phyloP scores from a whole-genome alignment of 2,329 filamentous ascomycete species.

The Verticillium nonalfalfae region DNA sequence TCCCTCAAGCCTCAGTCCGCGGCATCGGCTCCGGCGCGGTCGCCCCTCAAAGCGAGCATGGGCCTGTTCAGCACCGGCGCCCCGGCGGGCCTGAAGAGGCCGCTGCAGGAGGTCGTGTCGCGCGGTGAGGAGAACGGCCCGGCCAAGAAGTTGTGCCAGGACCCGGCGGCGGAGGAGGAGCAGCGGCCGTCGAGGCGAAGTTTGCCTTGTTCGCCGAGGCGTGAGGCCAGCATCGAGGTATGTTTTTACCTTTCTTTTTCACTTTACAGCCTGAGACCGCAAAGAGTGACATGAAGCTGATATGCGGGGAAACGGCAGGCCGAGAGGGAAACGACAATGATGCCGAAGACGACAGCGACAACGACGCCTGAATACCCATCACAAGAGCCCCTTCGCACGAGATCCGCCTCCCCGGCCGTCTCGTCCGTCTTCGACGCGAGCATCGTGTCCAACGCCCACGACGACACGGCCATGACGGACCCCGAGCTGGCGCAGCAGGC shows the following conservation, averaged over 20 bases:
- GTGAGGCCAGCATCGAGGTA: not conserved
- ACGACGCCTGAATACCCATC: not conserved
- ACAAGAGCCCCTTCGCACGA: not conserved
- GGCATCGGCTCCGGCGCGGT: not conserved
- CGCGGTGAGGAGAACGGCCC: constrained; percentile 10
- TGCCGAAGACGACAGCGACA: not conserved
- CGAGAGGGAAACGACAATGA: constrained; percentile 1
- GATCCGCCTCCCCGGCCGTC: constrained; percentile 24
- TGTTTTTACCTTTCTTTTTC: not conserved
- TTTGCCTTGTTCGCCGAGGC: not conserved
- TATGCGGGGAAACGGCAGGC: not conserved
- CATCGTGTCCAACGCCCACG: constrained; percentile 28
- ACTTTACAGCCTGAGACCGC: no score
- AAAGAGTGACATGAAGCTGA: not conserved
- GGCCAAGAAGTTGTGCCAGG: constrained; percentile 15
- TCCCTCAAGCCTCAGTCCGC: not conserved
- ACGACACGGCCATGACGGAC: constrained; percentile 41
- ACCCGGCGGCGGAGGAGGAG: not conserved
- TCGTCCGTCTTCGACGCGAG: constrained; percentile 46
- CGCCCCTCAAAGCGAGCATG: constrained; percentile 8
- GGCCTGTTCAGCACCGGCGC: constrained; percentile 2
- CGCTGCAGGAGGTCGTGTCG: constrained; percentile 2
- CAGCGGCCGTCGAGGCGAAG: not conserved
- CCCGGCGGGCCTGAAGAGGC: constrained; percentile 7
- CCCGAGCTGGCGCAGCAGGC: constrained; percentile 26